phyloP scores from a whole-genome alignment of 2,329 filamentous ascomycete species.

The Ophiosphaerella narmari region DNA sequence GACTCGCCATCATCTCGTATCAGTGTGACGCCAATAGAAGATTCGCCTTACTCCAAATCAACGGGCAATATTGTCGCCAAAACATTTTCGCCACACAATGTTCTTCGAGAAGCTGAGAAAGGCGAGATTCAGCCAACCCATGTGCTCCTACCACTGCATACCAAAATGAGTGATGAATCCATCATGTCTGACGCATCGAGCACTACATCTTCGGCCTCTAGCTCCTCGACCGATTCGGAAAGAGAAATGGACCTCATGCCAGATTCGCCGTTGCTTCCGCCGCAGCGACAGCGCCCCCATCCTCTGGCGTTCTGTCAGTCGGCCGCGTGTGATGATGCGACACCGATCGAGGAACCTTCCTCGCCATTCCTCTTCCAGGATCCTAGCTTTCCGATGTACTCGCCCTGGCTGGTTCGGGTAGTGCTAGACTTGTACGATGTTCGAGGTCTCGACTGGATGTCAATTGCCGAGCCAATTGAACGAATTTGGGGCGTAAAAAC shows the following conservation, averaged over 20 bases:
- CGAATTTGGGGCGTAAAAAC: slow-evolving; percentile 41
- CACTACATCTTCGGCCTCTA: slow-evolving; percentile 24
- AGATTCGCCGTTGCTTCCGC: slow-evolving; percentile 4
- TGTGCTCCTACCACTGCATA: slow-evolving; percentile 31
- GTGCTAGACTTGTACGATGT: slow-evolving; percentile 45
- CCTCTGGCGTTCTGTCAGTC: slow-evolving; percentile 16
- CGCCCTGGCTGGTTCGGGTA: slow-evolving; percentile 43
- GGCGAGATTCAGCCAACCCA: slow-evolving; percentile 10
- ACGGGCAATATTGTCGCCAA: slow-evolving; percentile 30
- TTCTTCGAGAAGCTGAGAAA: slow-evolving; percentile 19
- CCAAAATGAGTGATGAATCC: slow-evolving; percentile 39
- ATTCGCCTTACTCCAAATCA: slow-evolving; percentile 43
- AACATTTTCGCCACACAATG: slow-evolving; percentile 26
- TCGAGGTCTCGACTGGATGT: slow-evolving; percentile 42
- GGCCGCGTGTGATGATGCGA: slow-evolving; percentile 1
- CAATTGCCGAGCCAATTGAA: slow-evolving; percentile 42
- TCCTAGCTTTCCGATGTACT: slow-evolving; percentile 30
- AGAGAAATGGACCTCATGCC: slow-evolving; percentile 9
- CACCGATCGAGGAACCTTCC: slow-evolving; percentile 11
- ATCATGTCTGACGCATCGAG: slow-evolving; percentile 31
- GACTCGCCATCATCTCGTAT: slow-evolving; percentile 40
- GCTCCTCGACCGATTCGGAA: slow-evolving; percentile 31
- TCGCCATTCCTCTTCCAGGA: slow-evolving; percentile 39
- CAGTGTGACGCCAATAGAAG: slow-evolving; percentile 36
- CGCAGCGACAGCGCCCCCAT: slow-evolving; percentile 14